Conservation (phyloP, 257 asterid species). For the Euphrasia confusa region DNA sequence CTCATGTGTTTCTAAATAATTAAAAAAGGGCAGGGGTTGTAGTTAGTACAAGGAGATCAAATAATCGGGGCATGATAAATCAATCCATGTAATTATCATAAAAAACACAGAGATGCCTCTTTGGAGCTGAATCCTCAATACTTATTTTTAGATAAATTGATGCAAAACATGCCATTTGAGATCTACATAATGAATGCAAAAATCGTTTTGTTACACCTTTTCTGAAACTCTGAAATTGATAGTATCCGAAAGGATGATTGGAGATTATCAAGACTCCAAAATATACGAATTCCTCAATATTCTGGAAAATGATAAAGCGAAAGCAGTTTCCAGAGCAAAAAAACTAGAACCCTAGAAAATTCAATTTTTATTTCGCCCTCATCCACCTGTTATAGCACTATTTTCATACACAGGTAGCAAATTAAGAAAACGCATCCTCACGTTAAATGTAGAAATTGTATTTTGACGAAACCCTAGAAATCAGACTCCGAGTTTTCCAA, state of each 20-base stretch:
- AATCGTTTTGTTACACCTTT: neutral
- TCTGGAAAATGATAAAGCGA: conserved; percentile 1
- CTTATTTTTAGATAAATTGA: conserved; percentile 4
- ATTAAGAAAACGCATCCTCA: neutral
- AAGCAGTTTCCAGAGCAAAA: conserved; percentile 9
- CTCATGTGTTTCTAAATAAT: conserved; percentile 31
- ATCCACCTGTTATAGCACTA: neutral
- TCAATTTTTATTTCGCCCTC: neutral
- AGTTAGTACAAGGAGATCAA: neutral
- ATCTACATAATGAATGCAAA: neutral
- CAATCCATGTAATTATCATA: neutral
- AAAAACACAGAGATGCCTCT: neutral
- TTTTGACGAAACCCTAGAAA: conserved; percentile 13
- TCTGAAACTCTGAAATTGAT: neutral
- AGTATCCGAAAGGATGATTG: neutral
- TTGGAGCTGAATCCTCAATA: conserved; percentile 2
- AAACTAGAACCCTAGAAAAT: neutral
- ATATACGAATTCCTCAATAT: conserved; percentile 1
- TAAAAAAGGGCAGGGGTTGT: conserved; percentile 10
- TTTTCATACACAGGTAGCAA: conserved; percentile 1
- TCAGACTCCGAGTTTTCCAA: neutral
- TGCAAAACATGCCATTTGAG: neutral
- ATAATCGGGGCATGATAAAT: conserved; percentile 13
- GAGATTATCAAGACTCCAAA: conserved; percentile 1
- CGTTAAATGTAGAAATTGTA: neutral